These are phyloP conservation scores for Stachybotrys elegans DNA, from an alignment of 2,329 filamentous ascomycete genomes.

Conservation along the genomic window DNA sequence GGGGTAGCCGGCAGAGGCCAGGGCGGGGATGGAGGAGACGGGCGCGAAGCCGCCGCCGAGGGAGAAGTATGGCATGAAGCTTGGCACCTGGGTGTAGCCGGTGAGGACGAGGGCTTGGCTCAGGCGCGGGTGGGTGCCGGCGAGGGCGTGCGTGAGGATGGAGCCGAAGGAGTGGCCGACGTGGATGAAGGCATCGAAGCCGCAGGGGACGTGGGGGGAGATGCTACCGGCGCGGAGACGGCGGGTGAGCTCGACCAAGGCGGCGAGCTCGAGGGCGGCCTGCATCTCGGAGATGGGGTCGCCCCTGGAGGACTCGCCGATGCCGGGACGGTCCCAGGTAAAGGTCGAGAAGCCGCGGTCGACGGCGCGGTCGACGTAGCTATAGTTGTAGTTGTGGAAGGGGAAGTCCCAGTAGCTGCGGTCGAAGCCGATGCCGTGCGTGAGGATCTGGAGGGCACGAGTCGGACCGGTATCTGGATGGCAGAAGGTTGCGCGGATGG, in stretches of 20 bases:
- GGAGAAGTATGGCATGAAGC: slow-evolving; percentile 37
- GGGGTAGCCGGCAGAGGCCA: slow-evolving; percentile 28
- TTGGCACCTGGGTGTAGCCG: slow-evolving; percentile 47
- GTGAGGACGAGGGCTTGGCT: slow-evolving; percentile 57
- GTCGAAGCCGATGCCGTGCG: slow-evolving; percentile 36
- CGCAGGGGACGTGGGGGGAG: slow-evolving; percentile 28
- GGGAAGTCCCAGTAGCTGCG: slow-evolving; percentile 57
- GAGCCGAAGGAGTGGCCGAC: slow-evolving; percentile 63
- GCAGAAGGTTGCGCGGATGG: slow-evolving; percentile 58
- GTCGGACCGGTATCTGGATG: slow-evolving; percentile 41
- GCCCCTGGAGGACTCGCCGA: slow-evolving; percentile 52
- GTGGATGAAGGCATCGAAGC: slow-evolving; percentile 45
- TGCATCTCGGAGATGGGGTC: slow-evolving; percentile 58
- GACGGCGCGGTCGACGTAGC: slow-evolving; percentile 53
- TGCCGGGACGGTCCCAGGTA: slow-evolving; percentile 56
- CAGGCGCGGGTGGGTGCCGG: slow-evolving; percentile 43
- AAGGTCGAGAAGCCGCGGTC: slow-evolving; percentile 54
- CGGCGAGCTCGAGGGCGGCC: slow-evolving; percentile 50
- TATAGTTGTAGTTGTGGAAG: slow-evolving; percentile 55
- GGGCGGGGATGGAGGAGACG: slow-evolving; percentile 25
- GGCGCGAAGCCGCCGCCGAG: slow-evolving; percentile 42
- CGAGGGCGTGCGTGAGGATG: slow-evolving; percentile 50
- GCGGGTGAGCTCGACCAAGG: slow-evolving; percentile 48
- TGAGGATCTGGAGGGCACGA: slow-evolving; percentile 31
- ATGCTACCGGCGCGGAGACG: slow-evolving; percentile 41